Conservation (phyloP, 176 grass and related monocot genomes). For the Neostapfia colusana region DNA sequence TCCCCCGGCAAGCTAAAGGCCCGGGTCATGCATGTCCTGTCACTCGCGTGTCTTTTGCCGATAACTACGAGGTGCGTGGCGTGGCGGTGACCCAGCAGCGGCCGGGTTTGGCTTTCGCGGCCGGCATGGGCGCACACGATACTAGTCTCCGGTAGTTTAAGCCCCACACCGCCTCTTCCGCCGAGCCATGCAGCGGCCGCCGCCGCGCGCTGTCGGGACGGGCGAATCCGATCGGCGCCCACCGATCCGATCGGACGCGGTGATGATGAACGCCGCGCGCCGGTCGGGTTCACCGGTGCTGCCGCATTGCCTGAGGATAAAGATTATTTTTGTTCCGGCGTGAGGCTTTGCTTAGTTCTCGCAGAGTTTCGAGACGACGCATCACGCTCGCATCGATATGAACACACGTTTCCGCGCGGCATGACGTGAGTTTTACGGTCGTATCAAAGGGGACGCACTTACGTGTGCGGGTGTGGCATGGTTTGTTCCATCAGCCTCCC, state of each 20-base stretch:
- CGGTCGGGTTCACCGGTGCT: too few relatives aligned
- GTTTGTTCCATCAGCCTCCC: neutral
- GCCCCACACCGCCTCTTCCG: neutral
- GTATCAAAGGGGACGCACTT: neutral
- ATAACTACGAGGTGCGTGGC: slow-evolving; percentile 15
- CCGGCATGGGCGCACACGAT: slow-evolving; percentile 6
- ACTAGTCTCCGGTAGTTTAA: neutral
- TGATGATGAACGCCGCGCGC: too few relatives aligned
- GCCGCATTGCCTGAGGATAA: too few relatives aligned
- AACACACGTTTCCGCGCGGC: too few relatives aligned
- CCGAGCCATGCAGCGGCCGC: neutral
- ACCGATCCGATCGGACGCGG: neutral
- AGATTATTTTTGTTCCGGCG: too few relatives aligned
- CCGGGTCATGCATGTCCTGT: neutral
- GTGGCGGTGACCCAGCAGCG: too few relatives aligned
- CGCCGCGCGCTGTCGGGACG: neutral
- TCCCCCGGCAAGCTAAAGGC: neutral
- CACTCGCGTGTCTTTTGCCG: neutral
- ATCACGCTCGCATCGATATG: too few relatives aligned
- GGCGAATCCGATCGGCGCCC: neutral
- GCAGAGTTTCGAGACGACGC: too few relatives aligned
- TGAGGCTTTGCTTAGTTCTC: too few relatives aligned
- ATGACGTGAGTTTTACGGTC: neutral
- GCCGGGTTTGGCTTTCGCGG: too few relatives aligned
- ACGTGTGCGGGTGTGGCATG: neutral